Percentiles rank a stretch among this genome's conserved stretches.
phyloP scores from a whole-genome alignment of 345 rosid species.

The Hibiscus mutabilis region DNA sequence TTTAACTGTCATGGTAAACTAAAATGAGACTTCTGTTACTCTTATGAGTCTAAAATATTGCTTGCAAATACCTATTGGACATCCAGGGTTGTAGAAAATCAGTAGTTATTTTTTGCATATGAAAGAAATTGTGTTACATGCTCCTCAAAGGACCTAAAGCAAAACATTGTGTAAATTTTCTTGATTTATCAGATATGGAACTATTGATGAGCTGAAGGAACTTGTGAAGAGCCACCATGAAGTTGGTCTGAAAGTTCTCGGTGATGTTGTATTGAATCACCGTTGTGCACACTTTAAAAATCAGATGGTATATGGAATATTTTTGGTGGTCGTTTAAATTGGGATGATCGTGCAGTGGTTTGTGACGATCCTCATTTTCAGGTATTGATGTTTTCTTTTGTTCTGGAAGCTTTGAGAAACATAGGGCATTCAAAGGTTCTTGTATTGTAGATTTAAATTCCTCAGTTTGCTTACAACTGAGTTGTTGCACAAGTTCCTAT shows the following conservation, averaged over 20 bases:
- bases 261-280: constrained; percentile 93
- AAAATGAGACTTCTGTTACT: not conserved
- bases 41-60: not conserved
- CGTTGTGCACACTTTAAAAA: constrained; percentile 90
- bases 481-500: not conserved
- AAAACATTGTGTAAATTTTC: not conserved
- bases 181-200: constrained; percentile 65
- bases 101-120: not conserved
- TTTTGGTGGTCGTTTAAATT: constrained; percentile 84
- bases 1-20: not conserved
- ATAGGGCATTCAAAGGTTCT: not conserved
- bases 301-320: constrained; percentile 86
- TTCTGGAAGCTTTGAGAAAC: constrained; percentile 8
- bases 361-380: constrained; percentile 97
- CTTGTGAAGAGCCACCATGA: constrained; percentile 62
- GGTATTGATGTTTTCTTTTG: constrained; percentile 31
- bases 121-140: not conserved
- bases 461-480: not conserved
- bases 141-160: not conserved
- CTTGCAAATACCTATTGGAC: not conserved
- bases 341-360: constrained; percentile 95
- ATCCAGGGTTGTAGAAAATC: not conserved
- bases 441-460: not conserved
- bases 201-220: constrained; percentile 71
- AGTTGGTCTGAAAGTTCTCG: constrained; percentile 72